These are phyloP conservation scores for Aspergillus asperescens DNA, from an alignment of 495 filamentous ascomycete species.

Conservation along the genomic window DNA sequence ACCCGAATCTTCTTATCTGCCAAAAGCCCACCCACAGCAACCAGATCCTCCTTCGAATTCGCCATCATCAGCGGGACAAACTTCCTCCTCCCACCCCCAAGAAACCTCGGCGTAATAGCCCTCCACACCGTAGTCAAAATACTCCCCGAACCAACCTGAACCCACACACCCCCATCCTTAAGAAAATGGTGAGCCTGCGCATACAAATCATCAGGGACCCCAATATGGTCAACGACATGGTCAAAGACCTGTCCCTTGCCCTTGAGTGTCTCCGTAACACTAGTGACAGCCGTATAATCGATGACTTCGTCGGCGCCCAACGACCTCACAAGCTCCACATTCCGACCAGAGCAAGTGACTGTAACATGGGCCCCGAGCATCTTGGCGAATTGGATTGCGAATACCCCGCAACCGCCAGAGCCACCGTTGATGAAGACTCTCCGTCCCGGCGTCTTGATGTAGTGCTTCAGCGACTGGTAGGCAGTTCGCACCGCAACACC, in stretches of 20 bases:
- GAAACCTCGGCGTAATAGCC: conserved; percentile 45
- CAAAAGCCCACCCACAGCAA: conserved; percentile 54
- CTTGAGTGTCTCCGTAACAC: conserved; percentile 47
- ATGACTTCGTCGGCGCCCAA: conserved; percentile 65
- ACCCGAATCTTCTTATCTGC: conserved; percentile 56
- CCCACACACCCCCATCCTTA: conserved; percentile 46
- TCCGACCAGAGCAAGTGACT: conserved; percentile 52
- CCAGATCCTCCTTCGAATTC: conserved; percentile 42
- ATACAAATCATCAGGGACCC: conserved; percentile 47
- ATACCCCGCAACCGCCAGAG: conserved; percentile 57
- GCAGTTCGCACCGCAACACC: conserved; percentile 55
- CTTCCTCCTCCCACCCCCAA: conserved; percentile 61
- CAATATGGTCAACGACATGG: conserved; percentile 60
- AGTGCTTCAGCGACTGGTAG: conserved; percentile 52
- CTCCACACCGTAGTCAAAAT: conserved; percentile 24
- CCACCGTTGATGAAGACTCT: conserved; percentile 66
- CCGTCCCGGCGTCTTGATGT: conserved; percentile 36
- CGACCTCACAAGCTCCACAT: conserved; percentile 50
- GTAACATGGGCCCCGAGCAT: conserved; percentile 58
- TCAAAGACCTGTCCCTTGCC: conserved; percentile 48
- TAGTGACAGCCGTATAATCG: conserved; percentile 57
- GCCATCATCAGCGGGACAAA: conserved; percentile 42
- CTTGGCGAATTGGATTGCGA: conserved; percentile 64
- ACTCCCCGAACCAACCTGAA: conserved; percentile 50
- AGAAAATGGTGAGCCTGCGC: conserved; percentile 52